These are phyloP conservation scores for Blastomyces emzantsi DNA, from an alignment of 2,329 filamentous ascomycete genomes.

Conservation along the genomic window DNA sequence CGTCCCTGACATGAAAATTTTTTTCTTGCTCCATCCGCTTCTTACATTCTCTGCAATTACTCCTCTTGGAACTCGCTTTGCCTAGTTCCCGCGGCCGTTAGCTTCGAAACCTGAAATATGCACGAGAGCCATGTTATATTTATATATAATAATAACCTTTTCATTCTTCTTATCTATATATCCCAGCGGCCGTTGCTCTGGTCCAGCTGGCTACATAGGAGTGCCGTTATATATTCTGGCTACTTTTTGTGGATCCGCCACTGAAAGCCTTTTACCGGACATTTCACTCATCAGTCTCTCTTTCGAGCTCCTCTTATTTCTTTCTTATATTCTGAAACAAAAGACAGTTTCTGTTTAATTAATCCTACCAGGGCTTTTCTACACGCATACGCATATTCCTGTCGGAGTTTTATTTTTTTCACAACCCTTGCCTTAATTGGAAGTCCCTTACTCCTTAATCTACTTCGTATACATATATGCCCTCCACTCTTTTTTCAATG, in stretches of 20 bases:
- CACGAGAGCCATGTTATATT: background rate
- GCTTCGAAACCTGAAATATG: background rate
- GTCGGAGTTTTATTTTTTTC: background rate
- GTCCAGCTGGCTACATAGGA: background rate
- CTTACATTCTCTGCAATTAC: background rate
- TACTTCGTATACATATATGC: conserved; percentile 4
- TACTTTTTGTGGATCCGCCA: background rate
- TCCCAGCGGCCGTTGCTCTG: background rate
- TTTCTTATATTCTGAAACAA: conserved; percentile 5
- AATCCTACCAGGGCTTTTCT: background rate
- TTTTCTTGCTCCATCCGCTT: background rate
- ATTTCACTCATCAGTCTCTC: background rate
- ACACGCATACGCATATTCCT: background rate
- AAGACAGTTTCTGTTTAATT: background rate
- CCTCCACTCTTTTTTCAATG: background rate
- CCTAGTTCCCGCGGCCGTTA: background rate
- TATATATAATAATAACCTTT: conserved; percentile 2
- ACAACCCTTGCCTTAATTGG: background rate
- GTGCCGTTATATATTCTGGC: background rate
- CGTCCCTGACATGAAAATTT: conserved; percentile 6
- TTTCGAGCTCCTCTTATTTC: background rate
- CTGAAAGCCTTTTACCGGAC: background rate
- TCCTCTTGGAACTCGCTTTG: background rate
- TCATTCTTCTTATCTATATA: background rate
- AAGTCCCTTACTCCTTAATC: background rate